Evolutionary conservation across 2,329 filamentous ascomycete species (phyloP), one percentile per base, ranked within the genome.

Genomic region (Diaporthe batatas): DNA sequence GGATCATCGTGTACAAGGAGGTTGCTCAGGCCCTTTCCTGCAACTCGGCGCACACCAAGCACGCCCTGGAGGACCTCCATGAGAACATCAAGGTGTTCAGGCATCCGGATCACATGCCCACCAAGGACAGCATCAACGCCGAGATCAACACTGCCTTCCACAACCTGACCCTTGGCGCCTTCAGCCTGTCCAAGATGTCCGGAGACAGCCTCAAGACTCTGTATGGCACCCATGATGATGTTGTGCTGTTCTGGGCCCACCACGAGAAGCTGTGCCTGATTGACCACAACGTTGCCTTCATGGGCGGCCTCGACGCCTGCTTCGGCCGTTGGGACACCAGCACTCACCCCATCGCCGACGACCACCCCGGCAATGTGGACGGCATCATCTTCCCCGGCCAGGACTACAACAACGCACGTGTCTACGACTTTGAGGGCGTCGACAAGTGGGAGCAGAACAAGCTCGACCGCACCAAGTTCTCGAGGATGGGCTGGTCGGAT

Each of bases 401-500:
- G 79, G 95, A 98, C 78, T 98, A 94, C 85, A 98, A 98, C 83
- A 97, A 98, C 77, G 94, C 94, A 32, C 88, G 91, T 68, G 91
- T 97, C 44, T 93, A 93, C 80, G 95, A 96, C 81, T 96, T 96
- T 81, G 87, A 91, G 58, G 90, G 94, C 77, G 93, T 96, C 29
- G 83, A 89, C 25, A 88, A 96, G 75, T 97, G 92, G 90, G 89
- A 96, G 75, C 90, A 95, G 75, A 98, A 98, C 81, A 94, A 97
- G 79, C 88, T 98, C 25, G 93, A 97, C 78, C 90, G 95, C 65
- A 92, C 91, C 14, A 90, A 91, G 78, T 93, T 87, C 81, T 94
- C 93, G 2, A 90, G 95, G 73, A 98, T 98, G 94, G 95, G 95
- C 25, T 98, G 95, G 95, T 94, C 93, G 18, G 95, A 98, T 81